Conservation (phyloP, 768 basidiomycete genomes). For the Mycena vulgaris region DNA sequence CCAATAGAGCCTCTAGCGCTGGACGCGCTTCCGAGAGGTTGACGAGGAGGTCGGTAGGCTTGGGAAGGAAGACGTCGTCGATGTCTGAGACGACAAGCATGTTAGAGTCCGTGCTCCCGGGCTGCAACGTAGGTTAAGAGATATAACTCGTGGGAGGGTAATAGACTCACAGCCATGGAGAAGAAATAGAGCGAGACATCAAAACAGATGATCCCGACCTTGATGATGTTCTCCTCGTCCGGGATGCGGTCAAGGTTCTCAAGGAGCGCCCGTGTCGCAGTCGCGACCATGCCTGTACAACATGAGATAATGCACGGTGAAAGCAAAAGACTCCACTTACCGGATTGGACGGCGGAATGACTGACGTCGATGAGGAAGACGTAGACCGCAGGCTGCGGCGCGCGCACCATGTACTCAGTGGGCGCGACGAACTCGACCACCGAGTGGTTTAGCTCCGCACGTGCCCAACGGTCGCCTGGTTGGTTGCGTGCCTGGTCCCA, state of each 20-base stretch:
- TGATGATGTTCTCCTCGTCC: conserved; percentile 94
- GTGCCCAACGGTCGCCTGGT: conserved; percentile 95
- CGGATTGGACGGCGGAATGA: conserved; percentile 91
- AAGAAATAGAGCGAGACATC: conserved; percentile 97
- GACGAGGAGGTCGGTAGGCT: conserved; percentile 96
- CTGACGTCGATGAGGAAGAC: conserved; percentile 98
- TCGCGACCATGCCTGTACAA: conserved; percentile 93
- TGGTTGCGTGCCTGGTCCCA: conserved; percentile 97
- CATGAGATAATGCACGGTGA: background rate
- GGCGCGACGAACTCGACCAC: conserved; percentile 99
- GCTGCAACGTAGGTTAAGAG: conserved; percentile 51
- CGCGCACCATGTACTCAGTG: conserved; percentile 99
- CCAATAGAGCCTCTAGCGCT: conserved; percentile 86
- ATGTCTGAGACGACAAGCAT: conserved; percentile 99
- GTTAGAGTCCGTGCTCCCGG: conserved; percentile 81
- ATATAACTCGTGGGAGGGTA: conserved; percentile 5
- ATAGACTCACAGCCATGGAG: conserved; percentile 81
- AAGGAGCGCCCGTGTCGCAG: conserved; percentile 95
- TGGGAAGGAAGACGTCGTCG: conserved; percentile 97
- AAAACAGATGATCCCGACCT: conserved; percentile 92
- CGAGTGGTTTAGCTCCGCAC: conserved; percentile 93
- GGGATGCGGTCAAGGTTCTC: conserved; percentile 97
- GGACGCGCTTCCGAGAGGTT: conserved; percentile 90
- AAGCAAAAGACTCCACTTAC: conserved; percentile 54
- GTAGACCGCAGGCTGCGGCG: conserved; percentile 97